Evolutionary conservation across 176 grass and related monocot genomes (phyloP).

Genomic region (Eragrostis curvula): DNA sequence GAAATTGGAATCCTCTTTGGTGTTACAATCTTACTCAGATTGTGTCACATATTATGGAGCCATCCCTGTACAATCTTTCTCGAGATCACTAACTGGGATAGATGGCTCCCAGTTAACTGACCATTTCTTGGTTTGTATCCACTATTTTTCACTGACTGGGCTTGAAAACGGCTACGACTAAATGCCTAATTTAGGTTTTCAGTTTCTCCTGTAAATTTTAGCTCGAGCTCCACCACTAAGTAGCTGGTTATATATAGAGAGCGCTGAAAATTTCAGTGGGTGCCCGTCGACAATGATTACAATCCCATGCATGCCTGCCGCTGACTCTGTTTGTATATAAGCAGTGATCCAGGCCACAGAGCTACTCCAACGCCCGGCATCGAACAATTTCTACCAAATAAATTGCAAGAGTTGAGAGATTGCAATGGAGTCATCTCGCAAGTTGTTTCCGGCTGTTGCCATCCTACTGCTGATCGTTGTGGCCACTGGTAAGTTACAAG

Average conservation of each 20-base stretch:
- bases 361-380: background rate
- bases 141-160: no score
- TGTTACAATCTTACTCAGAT: no score
- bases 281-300: no score
- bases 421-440: slow-evolving; percentile 36
- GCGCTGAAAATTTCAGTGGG: background rate
- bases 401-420: background rate
- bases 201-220: background rate
- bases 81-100: no score
- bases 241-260: background rate
- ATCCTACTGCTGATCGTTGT: slow-evolving; percentile 37
- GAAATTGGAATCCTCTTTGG: no score
- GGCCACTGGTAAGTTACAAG: slow-evolving; percentile 2
- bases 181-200: no score
- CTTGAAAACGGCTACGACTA: no score
- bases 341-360: no score
- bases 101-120: no score
- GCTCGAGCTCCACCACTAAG: background rate
- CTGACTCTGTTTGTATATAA: background rate
- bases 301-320: background rate
- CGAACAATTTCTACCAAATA: background rate
- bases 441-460: slow-evolving; percentile 19
- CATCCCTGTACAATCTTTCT: no score
- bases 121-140: no score
- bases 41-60: no score